A percentile compares a stretch with the other conserved stretches of the same genome.
Conservation (phyloP, 2,329 filamentous ascomycete species). For the Nigrospora oryzae region DNA sequence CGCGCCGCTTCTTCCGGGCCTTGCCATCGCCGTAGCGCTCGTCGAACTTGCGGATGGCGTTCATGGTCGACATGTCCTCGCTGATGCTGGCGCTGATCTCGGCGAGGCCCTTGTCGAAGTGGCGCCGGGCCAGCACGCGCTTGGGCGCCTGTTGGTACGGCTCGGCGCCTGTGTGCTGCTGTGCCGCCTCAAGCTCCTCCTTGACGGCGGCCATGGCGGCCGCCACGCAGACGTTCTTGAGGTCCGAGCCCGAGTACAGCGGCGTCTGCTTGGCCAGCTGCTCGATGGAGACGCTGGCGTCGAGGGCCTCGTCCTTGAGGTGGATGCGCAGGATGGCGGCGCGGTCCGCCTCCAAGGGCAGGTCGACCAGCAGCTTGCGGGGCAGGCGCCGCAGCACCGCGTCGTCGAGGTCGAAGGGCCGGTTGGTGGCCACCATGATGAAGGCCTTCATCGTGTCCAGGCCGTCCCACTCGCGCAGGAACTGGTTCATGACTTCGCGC, state of each 20-base stretch:
- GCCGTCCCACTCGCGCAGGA: constrained; percentile 93
- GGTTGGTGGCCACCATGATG: constrained; percentile 96
- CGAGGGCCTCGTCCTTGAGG: constrained; percentile 58
- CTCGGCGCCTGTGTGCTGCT: constrained; percentile 25
- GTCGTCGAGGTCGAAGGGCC: constrained; percentile 90
- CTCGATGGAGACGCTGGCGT: constrained; percentile 50
- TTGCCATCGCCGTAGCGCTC: constrained; percentile 85
- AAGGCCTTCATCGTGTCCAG: constrained; percentile 77
- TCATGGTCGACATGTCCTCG: constrained; percentile 84
- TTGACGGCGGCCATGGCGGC: constrained; percentile 72
- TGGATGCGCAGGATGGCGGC: constrained; percentile 64
- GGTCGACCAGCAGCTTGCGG: constrained; percentile 63
- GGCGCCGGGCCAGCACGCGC: constrained; percentile 54
- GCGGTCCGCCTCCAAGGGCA: constrained; percentile 59
- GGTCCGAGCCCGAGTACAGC: constrained; percentile 73
- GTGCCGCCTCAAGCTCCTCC: constrained; percentile 50
- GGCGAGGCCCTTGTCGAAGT: constrained; percentile 79
- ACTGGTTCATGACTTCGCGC: constrained; percentile 92
- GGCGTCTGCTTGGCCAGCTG: constrained; percentile 59
- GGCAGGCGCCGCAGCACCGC: constrained; percentile 72
- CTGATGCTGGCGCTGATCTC: constrained; percentile 90
- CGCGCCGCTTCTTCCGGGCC: constrained; percentile 45
- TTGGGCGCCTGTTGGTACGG: constrained; percentile 57
- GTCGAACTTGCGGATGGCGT: constrained; percentile 88
- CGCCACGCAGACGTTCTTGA: constrained; percentile 75